phyloP scores from a whole-genome alignment of 31 red algal genomes.

The Endocladia muricata region DNA sequence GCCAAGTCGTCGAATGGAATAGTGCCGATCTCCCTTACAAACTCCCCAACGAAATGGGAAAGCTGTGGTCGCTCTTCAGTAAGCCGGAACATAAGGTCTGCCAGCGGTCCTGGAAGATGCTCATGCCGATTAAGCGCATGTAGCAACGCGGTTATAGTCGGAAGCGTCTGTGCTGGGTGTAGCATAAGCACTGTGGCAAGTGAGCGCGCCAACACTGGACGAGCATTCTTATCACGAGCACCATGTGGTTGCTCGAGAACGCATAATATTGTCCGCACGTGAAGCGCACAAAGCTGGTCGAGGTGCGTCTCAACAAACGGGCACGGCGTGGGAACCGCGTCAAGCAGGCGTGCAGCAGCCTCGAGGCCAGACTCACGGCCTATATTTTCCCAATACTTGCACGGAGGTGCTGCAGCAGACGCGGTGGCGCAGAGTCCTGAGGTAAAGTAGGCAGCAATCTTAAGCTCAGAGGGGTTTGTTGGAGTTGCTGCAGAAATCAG shows the following conservation, averaged over 20 bases:
- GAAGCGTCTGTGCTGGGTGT: conserved; percentile 30
- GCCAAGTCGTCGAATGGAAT: conserved; percentile 48
- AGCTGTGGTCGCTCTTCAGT: conserved; percentile 1
- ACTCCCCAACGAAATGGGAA: conserved; percentile 48
- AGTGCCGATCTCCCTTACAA: conserved; percentile 61
- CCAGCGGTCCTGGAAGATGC: conserved; percentile 30
- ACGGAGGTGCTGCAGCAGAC: conserved; percentile 16
- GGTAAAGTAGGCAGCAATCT: conserved; percentile 34
- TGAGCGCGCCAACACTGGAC: conserved; percentile 29
- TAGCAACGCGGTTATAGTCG: conserved; percentile 43
- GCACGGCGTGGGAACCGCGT: conserved; percentile 17
- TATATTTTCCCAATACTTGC: conserved; percentile 60
- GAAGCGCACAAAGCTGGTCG: conserved; percentile 40
- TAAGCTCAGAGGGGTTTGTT: conserved; percentile 17
- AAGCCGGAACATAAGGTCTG: conserved; percentile 25
- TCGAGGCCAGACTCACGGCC: conserved; percentile 47
- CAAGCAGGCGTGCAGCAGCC: conserved; percentile 4
- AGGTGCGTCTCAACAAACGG: conserved; percentile 17
- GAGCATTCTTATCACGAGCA: conserved; percentile 26
- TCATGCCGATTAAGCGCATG: conserved; percentile 60
- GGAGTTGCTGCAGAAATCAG: conserved; percentile 3
- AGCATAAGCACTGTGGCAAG: conserved; percentile 17
- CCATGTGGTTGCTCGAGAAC: conserved; percentile 36
- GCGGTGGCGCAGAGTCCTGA: conserved; percentile 34
- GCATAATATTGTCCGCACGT: conserved; percentile 33